Conservation (phyloP, 2,329 filamentous ascomycete genomes). For the Elsinoe necatrix region DNA sequence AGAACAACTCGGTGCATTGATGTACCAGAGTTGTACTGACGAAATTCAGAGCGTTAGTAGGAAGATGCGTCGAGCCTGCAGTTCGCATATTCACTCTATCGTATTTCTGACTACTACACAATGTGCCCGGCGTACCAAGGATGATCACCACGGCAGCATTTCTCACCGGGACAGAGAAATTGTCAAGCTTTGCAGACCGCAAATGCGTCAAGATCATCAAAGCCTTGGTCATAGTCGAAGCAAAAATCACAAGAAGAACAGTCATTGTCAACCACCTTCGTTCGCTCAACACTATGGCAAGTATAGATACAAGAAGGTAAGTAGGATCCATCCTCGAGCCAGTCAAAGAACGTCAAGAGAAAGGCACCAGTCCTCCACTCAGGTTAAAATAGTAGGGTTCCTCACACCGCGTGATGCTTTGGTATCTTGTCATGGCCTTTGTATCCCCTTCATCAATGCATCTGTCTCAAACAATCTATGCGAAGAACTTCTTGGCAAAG, state of each 20-base stretch:
- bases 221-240: too few species aligned
- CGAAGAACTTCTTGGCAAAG: constrained; percentile 10
- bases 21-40: too few species aligned
- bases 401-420: constrained; percentile 2
- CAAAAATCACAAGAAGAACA: background rate
- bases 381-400: background rate
- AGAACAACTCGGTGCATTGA: too few species aligned
- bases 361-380: constrained; percentile 12
- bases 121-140: too few species aligned
- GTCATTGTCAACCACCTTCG: constrained; percentile 3
- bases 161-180: too few species aligned
- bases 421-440: constrained; percentile 2
- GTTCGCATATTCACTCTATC: too few species aligned
- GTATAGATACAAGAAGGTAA: constrained; percentile 9
- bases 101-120: too few species aligned
- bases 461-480: background rate
- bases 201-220: too few species aligned
- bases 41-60: too few species aligned
- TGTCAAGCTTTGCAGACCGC: too few species aligned
- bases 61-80: too few species aligned
- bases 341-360: background rate
- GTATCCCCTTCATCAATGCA: constrained; percentile 3
- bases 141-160: too few species aligned
- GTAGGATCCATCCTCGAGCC: constrained; percentile 8
- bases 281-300: constrained; percentile 5